Conservation (phyloP, 176 grass and related monocot genomes). For the Puya raimondii region DNA sequence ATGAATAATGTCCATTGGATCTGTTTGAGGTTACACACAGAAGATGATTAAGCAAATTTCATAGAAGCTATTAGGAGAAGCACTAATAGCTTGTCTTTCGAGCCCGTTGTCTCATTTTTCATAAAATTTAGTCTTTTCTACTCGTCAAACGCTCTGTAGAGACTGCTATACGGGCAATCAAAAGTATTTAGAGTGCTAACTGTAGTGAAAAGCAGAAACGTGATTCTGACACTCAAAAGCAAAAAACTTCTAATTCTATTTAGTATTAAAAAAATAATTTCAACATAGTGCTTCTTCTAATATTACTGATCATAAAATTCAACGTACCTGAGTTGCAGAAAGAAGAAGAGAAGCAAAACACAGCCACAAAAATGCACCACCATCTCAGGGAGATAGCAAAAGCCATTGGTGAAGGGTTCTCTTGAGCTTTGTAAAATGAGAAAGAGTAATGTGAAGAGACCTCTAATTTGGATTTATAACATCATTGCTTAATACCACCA, state of each 20-base stretch:
- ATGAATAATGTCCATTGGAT: not conserved
- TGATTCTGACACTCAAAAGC: too few relatives aligned
- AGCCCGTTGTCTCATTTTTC: too few relatives aligned
- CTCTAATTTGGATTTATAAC: not conserved
- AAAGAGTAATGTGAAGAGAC: not conserved
- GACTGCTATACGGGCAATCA: too few relatives aligned
- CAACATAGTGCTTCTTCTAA: too few relatives aligned
- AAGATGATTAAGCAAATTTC: not conserved
- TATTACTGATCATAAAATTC: not conserved
- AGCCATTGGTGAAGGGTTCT: slow-evolving; percentile 16
- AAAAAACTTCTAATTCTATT: too few relatives aligned
- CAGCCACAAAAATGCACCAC: slow-evolving; percentile 8
- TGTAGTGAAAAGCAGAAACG: too few relatives aligned
- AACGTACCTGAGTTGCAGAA: slow-evolving; percentile 22
- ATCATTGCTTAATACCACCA: not conserved
- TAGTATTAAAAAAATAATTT: too few relatives aligned
- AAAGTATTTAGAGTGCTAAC: too few relatives aligned
- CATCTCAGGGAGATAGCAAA: slow-evolving; percentile 8
- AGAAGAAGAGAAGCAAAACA: slow-evolving; percentile 22
- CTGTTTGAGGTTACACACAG: not conserved
- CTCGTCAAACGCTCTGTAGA: not conserved
- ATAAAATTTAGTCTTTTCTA: too few relatives aligned
- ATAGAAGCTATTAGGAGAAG: too few relatives aligned
- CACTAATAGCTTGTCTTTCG: too few relatives aligned
- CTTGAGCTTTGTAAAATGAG: not conserved